These are phyloP conservation scores for Geotrichum carabidarum DNA, from an alignment of 1,139 yeast genomes.

Conservation along the genomic window DNA sequence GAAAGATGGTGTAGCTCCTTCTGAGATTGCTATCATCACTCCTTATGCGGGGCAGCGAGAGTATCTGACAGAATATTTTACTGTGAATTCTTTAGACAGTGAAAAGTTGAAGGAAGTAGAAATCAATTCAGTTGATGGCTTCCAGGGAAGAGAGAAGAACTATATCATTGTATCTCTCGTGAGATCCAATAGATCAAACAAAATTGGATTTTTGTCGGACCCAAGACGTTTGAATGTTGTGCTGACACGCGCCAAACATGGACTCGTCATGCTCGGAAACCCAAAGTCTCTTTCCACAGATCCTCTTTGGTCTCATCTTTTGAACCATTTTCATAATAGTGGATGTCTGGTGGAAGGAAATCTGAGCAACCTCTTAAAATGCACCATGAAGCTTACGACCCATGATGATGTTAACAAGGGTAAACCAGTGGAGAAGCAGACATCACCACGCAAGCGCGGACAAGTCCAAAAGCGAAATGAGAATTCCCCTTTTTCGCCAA, in stretches of 20 bases:
- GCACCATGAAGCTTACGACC: neutral
- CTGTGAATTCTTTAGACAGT: slow-evolving; percentile 58
- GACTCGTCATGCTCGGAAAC: slow-evolving; percentile 76
- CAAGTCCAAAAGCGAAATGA: neutral
- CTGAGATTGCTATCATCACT: slow-evolving; percentile 85
- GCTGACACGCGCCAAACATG: slow-evolving; percentile 83
- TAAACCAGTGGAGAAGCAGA: neutral
- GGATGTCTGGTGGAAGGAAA: slow-evolving; percentile 94
- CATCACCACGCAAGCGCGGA: neutral
- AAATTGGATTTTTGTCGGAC: slow-evolving; percentile 82
- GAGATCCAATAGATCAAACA: slow-evolving; percentile 77
- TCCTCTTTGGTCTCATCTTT: slow-evolving; percentile 70
- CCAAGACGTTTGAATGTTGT: slow-evolving; percentile 92
- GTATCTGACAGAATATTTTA: slow-evolving; percentile 73
- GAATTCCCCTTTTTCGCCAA: neutral
- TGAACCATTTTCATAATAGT: slow-evolving; percentile 72
- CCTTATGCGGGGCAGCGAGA: slow-evolving; percentile 95
- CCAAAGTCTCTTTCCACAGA: slow-evolving; percentile 72
- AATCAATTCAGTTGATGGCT: slow-evolving; percentile 90
- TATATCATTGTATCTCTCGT: slow-evolving; percentile 86
- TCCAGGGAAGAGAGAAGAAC: slow-evolving; percentile 95
- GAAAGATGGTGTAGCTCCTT: slow-evolving; percentile 72
- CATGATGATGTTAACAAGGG: neutral
- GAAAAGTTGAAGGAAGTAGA: slow-evolving; percentile 72
- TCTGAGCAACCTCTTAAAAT: slow-evolving; percentile 52